Evolutionary conservation across 306 rosid species (phyloP).

Genomic region (Inga oerstediana): DNA sequence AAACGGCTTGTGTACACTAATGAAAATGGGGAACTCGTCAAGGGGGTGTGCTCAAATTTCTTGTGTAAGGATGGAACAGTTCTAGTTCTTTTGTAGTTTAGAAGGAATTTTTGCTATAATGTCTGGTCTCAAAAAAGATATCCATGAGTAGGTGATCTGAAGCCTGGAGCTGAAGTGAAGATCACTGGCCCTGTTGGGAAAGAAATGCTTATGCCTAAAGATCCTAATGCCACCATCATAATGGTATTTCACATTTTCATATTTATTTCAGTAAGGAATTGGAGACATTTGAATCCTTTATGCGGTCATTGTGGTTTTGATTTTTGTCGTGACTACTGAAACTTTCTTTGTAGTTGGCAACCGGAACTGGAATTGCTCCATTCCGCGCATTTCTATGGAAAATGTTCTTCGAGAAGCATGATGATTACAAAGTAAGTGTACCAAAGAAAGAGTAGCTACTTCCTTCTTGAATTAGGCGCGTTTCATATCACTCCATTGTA

Average conservation of each 20-base stretch:
- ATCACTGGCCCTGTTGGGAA: conserved; percentile 96
- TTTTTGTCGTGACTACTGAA: conserved; percentile 24
- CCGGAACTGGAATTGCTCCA: conserved; percentile 99
- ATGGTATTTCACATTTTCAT: conserved; percentile 59
- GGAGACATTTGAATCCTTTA: background rate
- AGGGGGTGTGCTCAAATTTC: conserved; percentile 96
- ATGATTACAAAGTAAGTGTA: conserved; percentile 74
- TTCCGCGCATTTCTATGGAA: conserved; percentile 94
- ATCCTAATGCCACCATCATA: conserved; percentile 84
- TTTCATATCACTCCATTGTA: background rate
- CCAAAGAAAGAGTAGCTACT: background rate
- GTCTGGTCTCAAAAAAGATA: background rate
- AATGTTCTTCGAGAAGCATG: conserved; percentile 95
- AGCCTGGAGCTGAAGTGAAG: conserved; percentile 79
- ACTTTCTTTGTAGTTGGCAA: conserved; percentile 67
- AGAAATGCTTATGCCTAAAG: conserved; percentile 99
- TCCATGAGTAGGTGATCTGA: conserved; percentile 71
- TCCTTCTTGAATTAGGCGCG: background rate
- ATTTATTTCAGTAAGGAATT: background rate
- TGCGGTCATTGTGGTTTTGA: background rate
- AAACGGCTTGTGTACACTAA: conserved; percentile 92
- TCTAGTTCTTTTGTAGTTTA: background rate
- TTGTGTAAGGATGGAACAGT: conserved; percentile 66
- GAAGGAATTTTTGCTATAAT: background rate
- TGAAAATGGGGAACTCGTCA: conserved; percentile 84